These are phyloP conservation scores for Aspergillus vadensis DNA, from an alignment of 2,329 filamentous ascomycete species.

Conservation along the genomic window DNA sequence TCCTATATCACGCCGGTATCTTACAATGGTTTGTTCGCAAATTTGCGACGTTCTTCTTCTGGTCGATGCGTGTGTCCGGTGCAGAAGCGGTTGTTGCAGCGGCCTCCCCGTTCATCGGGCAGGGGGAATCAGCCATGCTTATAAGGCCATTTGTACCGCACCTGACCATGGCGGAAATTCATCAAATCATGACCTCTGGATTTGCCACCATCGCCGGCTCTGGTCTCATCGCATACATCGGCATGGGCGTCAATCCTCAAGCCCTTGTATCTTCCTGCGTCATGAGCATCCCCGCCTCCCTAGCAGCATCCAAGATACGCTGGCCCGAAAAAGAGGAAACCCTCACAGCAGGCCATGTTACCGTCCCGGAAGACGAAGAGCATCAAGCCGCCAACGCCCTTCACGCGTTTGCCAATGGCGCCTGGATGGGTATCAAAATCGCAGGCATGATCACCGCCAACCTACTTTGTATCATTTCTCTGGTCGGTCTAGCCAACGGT, in stretches of 20 bases:
- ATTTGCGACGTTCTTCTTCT: slow-evolving; percentile 89
- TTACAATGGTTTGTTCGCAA: slow-evolving; percentile 90
- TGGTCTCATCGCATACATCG: slow-evolving; percentile 82
- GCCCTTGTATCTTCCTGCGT: slow-evolving; percentile 88
- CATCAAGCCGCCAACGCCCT: slow-evolving; percentile 72
- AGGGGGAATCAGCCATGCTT: slow-evolving; percentile 91
- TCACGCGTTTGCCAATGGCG: slow-evolving; percentile 81
- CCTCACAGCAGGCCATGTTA: slow-evolving; percentile 76
- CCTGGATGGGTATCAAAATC: slow-evolving; percentile 84
- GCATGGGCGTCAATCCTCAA: slow-evolving; percentile 78
- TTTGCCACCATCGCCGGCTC: slow-evolving; percentile 91
- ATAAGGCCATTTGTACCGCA: slow-evolving; percentile 84
- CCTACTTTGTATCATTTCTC: slow-evolving; percentile 79
- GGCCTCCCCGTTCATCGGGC: slow-evolving; percentile 90
- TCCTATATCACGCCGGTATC: slow-evolving; percentile 77
- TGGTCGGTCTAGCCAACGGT: slow-evolving; percentile 73
- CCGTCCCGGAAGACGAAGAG: slow-evolving; percentile 78
- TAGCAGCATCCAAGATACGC: slow-evolving; percentile 85
- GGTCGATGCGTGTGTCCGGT: slow-evolving; percentile 81
- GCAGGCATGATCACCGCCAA: slow-evolving; percentile 78
- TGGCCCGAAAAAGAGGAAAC: slow-evolving; percentile 88
- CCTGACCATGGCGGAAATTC: slow-evolving; percentile 82
- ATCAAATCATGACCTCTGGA: slow-evolving; percentile 90
- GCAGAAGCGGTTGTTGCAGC: slow-evolving; percentile 92
- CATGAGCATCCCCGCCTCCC: slow-evolving; percentile 90